Evolutionary conservation across 202 grass and related monocot genomes (phyloP), one percentile per base, ranked within the genome.

Genomic region (Setaria viridis): DNA sequence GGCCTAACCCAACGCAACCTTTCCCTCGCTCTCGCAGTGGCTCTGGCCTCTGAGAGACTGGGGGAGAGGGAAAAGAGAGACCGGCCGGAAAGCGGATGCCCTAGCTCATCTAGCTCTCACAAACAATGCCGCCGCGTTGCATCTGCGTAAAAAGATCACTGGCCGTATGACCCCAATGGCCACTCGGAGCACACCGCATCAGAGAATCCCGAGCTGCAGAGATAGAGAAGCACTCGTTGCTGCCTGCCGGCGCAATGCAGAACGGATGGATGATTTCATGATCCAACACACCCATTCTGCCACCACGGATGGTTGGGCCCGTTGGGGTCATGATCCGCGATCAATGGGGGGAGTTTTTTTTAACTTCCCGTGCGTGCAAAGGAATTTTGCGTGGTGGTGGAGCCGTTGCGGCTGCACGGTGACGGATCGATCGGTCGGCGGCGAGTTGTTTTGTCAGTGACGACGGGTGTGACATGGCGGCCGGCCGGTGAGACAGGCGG

Each of bases 381-480:
- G 89, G 75, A 62, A 69, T 50, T 87, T 35, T 69, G 32, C 2
- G 51, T 53, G 39, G 82, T 89, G 82, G 86, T 62, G 72, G 64
- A 89, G 77, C 87, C 82, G 32, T 33, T 5, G 32, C 72, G 15
- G 37, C 55, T 39, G 56, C 47, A 16, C 35, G 57, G 39, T 20
- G 67, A 71, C 72, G 5, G 39, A 59, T 70, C 66, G 50, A 70
- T 82, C 12, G n/a, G 30, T 58, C 79, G 35, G 35, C n/a, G 37
- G 54, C 66, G 67, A 82, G 57, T 60, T 35, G 62, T 85, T 67
- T 67, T 37, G 58, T 87, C 60, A 68, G 59, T 79, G 74, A 45
- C 88, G 84, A 34, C 88, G 84, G 72, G 72, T 49, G 89, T 63
- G 70, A 30, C 70, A 80, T 84, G 89, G 85, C 70, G 78, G 70